phyloP scores from a whole-genome alignment of 2,329 filamentous ascomycete species.

The Albophoma yamanashiensis region DNA sequence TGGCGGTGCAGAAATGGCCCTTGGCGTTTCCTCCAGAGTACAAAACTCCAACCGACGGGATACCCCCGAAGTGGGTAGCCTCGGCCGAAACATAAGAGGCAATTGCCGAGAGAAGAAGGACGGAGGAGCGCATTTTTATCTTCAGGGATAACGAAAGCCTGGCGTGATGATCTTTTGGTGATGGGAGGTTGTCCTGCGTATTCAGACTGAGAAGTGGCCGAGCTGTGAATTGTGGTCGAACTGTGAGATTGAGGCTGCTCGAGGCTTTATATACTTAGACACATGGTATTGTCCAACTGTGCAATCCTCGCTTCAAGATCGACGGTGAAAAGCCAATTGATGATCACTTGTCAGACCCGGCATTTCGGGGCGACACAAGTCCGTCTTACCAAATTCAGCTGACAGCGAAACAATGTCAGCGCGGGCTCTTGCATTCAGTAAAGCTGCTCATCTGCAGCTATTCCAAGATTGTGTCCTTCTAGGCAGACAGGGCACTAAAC shows the following conservation, averaged over 20 bases:
- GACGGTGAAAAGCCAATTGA: not conserved
- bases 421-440: not conserved
- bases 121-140: not conserved
- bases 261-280: not conserved
- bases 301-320: not conserved
- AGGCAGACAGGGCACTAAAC: not conserved
- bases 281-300: not conserved
- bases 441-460: not conserved
- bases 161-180: not conserved
- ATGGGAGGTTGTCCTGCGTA: not conserved
- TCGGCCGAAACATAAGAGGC: not conserved
- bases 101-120: not conserved
- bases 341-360: not conserved
- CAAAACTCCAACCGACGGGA: conserved; percentile 4
- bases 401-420: not conserved
- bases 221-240: too few species aligned
- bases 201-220: not conserved
- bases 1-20: conserved; percentile 5
- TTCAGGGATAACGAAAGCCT: not conserved
- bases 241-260: not conserved
- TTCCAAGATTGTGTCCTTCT: not conserved
- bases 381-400: not conserved
- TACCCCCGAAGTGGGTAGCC: conserved; percentile 3
- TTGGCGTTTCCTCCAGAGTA: not conserved
- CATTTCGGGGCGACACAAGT: not conserved